A percentile compares a stretch with the other conserved stretches of the same genome.
phyloP scores from a whole-genome alignment of 345 rosid species.

The Sisymbrium irio region DNA sequence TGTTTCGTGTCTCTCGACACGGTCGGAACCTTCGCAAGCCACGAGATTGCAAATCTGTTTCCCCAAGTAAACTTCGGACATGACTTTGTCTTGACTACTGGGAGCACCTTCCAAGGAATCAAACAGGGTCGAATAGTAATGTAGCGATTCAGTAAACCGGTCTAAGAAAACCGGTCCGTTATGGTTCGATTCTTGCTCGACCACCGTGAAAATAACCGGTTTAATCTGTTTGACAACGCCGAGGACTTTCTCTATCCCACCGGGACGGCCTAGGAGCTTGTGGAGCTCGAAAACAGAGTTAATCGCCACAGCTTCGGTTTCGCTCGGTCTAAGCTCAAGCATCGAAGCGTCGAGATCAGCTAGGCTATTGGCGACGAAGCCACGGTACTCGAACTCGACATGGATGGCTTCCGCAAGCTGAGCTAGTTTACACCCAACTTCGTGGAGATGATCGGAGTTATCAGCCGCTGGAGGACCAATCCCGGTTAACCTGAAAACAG shows the following conservation, averaged over 20 bases:
- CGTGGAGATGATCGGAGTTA: slow-evolving; percentile 56
- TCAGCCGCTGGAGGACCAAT: slow-evolving; percentile 75
- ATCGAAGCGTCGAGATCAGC: slow-evolving; percentile 79
- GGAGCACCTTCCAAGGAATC: slow-evolving; percentile 73
- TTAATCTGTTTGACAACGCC: slow-evolving; percentile 56
- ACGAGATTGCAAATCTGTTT: slow-evolving; percentile 86
- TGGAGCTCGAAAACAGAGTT: slow-evolving; percentile 88
- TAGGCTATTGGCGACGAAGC: slow-evolving; percentile 68
- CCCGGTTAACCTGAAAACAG: slow-evolving; percentile 68
- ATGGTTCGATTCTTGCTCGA: slow-evolving; percentile 85
- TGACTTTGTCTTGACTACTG: slow-evolving; percentile 49
- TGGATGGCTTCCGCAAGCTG: slow-evolving; percentile 66
- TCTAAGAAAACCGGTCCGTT: slow-evolving; percentile 72
- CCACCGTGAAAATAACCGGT: slow-evolving; percentile 72
- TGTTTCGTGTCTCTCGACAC: slow-evolving; percentile 81
- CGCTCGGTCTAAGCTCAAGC: slow-evolving; percentile 58
- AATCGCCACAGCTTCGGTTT: slow-evolving; percentile 65
- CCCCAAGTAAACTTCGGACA: slow-evolving; percentile 79
- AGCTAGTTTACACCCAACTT: slow-evolving; percentile 83
- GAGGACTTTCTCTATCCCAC: slow-evolving; percentile 61
- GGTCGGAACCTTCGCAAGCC: slow-evolving; percentile 72
- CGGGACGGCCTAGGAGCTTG: slow-evolving; percentile 56
- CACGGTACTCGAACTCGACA: slow-evolving; percentile 73
- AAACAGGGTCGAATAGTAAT: slow-evolving; percentile 77
- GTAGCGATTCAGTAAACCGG: slow-evolving; percentile 83